A percentile compares a stretch with the other conserved stretches of the same genome.
Conservation (phyloP, 441 rosid genomes). For the Isatis lusitanica region DNA sequence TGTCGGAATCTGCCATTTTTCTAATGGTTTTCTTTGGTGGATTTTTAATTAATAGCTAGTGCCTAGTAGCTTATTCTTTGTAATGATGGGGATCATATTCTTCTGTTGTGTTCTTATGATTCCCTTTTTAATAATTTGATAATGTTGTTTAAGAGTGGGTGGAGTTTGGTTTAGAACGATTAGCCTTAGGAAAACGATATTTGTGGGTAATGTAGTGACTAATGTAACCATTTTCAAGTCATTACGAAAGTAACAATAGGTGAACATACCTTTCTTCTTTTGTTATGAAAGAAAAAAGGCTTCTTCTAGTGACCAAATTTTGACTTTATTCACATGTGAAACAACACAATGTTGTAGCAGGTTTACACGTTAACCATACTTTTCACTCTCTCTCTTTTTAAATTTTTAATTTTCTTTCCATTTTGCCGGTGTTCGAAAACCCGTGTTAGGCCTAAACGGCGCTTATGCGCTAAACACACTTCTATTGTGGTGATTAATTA, state of each 20-base stretch:
- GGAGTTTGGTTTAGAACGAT: conserved; percentile 34
- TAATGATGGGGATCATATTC: conserved; percentile 1
- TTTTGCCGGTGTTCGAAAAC: background rate
- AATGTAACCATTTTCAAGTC: background rate
- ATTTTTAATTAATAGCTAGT: conserved; percentile 5
- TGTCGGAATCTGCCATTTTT: conserved; percentile 34
- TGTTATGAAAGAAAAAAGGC: background rate
- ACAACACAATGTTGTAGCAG: background rate
- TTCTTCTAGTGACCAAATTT: conserved; percentile 14
- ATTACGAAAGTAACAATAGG: conserved; percentile 8
- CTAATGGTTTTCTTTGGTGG: background rate
- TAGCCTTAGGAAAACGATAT: conserved; percentile 13
- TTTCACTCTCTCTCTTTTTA: no score
- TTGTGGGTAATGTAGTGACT: background rate
- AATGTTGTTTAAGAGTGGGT: conserved; percentile 35
- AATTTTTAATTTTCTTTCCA: background rate
- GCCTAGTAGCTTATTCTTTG: background rate
- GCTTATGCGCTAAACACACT: conserved; percentile 10
- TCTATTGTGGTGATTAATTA: background rate
- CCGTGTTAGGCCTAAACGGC: background rate
- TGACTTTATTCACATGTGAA: conserved; percentile 19
- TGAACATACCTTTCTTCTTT: conserved; percentile 16
- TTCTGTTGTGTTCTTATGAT: conserved; percentile 15
- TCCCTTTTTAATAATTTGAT: conserved; percentile 15
- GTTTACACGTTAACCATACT: conserved; percentile 17